Percentiles rank a stretch among this genome's conserved stretches.
These are phyloP conservation scores for Coemansia sp. DNA, from an alignment of 192 early-diverging fungal species.

Conservation along the genomic window DNA sequence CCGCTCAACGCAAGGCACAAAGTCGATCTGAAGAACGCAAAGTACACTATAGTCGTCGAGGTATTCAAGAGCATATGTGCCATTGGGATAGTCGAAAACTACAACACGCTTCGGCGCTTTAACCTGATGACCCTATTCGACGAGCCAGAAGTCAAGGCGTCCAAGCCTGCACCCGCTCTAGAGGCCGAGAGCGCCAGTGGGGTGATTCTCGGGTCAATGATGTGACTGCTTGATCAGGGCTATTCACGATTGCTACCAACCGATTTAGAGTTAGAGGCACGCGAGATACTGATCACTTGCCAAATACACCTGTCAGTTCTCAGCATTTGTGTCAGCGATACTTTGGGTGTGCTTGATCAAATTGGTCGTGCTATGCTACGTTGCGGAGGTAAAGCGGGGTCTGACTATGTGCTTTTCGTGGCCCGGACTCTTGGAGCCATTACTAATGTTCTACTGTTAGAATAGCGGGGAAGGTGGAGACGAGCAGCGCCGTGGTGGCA, in stretches of 20 bases:
- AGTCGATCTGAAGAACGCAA: conserved; percentile 50
- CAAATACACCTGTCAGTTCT: not conserved
- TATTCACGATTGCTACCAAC: not conserved
- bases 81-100: conserved; percentile 46
- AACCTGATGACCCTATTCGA: conserved; percentile 53
- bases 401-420: not conserved
- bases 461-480: not conserved
- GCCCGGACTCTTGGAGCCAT: not conserved
- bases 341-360: not conserved
- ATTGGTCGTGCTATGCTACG: not conserved
- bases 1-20: conserved; percentile 52
- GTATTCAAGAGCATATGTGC: conserved; percentile 53
- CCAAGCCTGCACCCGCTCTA: not conserved
- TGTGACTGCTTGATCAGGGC: not conserved
- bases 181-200: not conserved
- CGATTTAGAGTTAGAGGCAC: not conserved
- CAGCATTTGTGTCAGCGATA: too few species aligned
- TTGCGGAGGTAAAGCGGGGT: not conserved
- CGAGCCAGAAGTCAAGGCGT: conserved; percentile 9
- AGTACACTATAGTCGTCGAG: conserved; percentile 49
- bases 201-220: not conserved
- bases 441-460: not conserved
- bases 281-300: not conserved
- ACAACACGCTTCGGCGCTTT: conserved; percentile 36
- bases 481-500: not conserved